These are phyloP conservation scores for Fonsecaea nubica DNA, from an alignment of 2,329 filamentous ascomycete species.

Conservation along the genomic window DNA sequence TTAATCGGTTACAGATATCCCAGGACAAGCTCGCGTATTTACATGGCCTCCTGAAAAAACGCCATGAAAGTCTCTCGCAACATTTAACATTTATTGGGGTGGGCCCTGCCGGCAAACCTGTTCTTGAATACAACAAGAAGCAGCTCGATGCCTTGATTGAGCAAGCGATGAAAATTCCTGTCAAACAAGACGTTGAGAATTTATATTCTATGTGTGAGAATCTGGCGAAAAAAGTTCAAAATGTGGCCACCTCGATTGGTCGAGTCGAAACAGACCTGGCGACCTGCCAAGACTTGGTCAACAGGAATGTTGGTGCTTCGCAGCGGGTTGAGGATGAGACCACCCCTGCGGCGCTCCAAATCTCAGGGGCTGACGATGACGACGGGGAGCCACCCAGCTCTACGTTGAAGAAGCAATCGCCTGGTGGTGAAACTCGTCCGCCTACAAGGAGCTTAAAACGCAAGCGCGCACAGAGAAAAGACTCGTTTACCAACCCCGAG, in stretches of 20 bases:
- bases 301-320: background rate
- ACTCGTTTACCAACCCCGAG: constrained; percentile 51
- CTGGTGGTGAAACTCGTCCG: background rate
- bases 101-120: too few relatives aligned
- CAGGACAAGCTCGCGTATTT: too few relatives aligned
- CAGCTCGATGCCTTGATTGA: too few relatives aligned
- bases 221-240: constrained; percentile 2
- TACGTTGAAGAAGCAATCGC: background rate
- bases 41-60: too few relatives aligned
- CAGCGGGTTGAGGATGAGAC: background rate
- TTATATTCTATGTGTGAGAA: too few relatives aligned
- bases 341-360: background rate
- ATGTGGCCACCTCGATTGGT: background rate
- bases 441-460: constrained; percentile 4
- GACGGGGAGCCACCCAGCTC: background rate
- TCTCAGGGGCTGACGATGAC: constrained; percentile 3
- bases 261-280: constrained; percentile 7
- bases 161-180: too few relatives aligned
- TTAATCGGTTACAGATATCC: too few relatives aligned
- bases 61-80: too few relatives aligned
- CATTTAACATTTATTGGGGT: too few relatives aligned
- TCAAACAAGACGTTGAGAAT: too few relatives aligned
- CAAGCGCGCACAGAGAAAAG: background rate
- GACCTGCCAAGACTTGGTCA: constrained; percentile 1
- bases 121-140: too few relatives aligned